Evolutionary conservation across 2,329 filamentous ascomycete species (phyloP).

Genomic region (Aspergillus sclerotialis): DNA sequence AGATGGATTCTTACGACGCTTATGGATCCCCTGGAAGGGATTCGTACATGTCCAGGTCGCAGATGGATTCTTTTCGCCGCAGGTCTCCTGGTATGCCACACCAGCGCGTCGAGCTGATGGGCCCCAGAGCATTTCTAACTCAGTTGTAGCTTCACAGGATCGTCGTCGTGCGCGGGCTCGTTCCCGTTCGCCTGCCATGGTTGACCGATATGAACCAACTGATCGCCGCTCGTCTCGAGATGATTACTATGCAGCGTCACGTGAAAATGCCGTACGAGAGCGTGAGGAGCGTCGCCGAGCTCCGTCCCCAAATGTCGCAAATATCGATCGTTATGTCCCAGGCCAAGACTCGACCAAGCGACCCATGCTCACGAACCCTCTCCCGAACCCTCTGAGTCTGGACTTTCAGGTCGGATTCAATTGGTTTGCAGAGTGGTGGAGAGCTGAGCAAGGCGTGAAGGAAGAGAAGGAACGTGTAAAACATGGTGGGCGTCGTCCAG

Average conservation of each 20-base stretch:
- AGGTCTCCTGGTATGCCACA: constrained; percentile 42
- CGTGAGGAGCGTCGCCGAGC: constrained; percentile 53
- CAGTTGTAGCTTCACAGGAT: constrained; percentile 29
- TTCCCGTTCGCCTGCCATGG: constrained; percentile 55
- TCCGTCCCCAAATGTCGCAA: constrained; percentile 50
- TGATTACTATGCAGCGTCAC: constrained; percentile 47
- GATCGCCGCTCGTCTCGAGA: constrained; percentile 46
- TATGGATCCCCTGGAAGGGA: constrained; percentile 41
- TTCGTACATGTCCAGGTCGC: constrained; percentile 23
- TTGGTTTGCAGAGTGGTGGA: constrained; percentile 64
- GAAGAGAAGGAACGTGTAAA: constrained; percentile 57
- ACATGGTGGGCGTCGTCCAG: constrained; percentile 49
- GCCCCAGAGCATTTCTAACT: constrained; percentile 1
- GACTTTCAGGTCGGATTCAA: constrained; percentile 63
- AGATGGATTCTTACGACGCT: constrained; percentile 43
- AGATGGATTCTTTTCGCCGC: constrained; percentile 37
- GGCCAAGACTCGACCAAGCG: constrained; percentile 52
- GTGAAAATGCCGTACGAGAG: constrained; percentile 40
- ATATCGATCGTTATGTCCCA: constrained; percentile 60
- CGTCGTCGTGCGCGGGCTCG: constrained; percentile 42
- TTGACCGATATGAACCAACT: constrained; percentile 59
- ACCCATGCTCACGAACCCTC: constrained; percentile 47
- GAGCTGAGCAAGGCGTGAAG: constrained; percentile 55
- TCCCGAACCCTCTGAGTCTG: constrained; percentile 55
- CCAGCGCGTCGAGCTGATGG: not conserved